These are phyloP conservation scores for Lachancea dasiensis DNA, from an alignment of 805 yeast species.

Conservation along the genomic window DNA sequence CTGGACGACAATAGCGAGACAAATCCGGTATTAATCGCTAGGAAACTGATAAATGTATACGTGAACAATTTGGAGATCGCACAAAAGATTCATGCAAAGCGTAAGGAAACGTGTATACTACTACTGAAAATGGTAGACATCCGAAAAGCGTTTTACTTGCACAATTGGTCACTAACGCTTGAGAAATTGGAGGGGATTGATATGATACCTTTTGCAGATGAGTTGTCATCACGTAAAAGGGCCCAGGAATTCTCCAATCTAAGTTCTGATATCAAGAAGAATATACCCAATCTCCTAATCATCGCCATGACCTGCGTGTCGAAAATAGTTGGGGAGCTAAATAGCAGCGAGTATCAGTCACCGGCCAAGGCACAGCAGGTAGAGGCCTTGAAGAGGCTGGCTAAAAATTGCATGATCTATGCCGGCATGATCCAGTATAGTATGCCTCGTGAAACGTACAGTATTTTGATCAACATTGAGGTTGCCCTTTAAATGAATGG, in stretches of 20 bases:
- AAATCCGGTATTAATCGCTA: constrained; percentile 36
- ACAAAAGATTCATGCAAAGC: constrained; percentile 45
- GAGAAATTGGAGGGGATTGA: constrained; percentile 51
- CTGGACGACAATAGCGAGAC: constrained; percentile 39
- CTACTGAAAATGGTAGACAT: constrained; percentile 65
- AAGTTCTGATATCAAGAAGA: constrained; percentile 69
- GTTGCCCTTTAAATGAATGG: constrained; percentile 26
- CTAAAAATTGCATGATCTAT: constrained; percentile 85
- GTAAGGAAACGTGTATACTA: constrained; percentile 58
- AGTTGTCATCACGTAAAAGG: constrained; percentile 53
- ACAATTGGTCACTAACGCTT: constrained; percentile 56
- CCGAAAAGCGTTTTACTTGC: constrained; percentile 49
- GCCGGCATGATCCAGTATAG: constrained; percentile 93
- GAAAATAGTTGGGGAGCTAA: constrained; percentile 43
- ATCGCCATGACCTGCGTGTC: constrained; percentile 77
- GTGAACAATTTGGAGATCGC: constrained; percentile 55
- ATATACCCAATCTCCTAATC: constrained; percentile 71
- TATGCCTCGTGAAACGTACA: constrained; percentile 81
- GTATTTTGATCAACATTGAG: constrained; percentile 62
- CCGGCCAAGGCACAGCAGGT: constrained; percentile 48
- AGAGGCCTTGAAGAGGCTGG: constrained; percentile 50
- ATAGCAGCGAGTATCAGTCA: constrained; percentile 37
- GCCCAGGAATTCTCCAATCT: constrained; percentile 62
- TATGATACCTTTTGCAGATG: constrained; percentile 58
- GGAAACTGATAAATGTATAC: constrained; percentile 31